These are phyloP conservation scores for Pseudogymnoascus sp. DNA, from an alignment of 2,329 filamentous ascomycete species.

Conservation along the genomic window DNA sequence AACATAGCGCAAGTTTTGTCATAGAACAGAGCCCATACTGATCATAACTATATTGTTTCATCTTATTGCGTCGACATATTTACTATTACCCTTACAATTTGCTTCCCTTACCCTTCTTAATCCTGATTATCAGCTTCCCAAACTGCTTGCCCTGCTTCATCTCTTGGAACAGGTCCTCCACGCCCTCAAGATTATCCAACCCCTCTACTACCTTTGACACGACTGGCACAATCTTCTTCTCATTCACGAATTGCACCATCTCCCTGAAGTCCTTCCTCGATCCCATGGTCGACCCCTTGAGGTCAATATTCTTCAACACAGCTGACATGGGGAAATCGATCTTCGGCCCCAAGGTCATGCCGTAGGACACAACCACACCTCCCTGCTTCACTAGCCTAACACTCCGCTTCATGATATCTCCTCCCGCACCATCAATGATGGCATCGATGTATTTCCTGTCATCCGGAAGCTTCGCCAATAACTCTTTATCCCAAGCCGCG, in stretches of 20 bases:
- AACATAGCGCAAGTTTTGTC: neutral
- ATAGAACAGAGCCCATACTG: neutral
- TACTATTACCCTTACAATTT: conserved; percentile 11
- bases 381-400: conserved; percentile 43
- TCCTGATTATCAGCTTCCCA: conserved; percentile 80
- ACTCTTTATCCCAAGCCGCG: conserved; percentile 70
- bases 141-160: conserved; percentile 84
- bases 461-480: conserved; percentile 52
- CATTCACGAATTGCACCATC: conserved; percentile 75
- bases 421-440: conserved; percentile 85
- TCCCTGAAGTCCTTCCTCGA: conserved; percentile 82
- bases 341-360: conserved; percentile 80
- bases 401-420: conserved; percentile 53
- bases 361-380: conserved; percentile 78
- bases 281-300: conserved; percentile 84
- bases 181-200: conserved; percentile 66
- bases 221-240: conserved; percentile 66
- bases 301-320: conserved; percentile 78
- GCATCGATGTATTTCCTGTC: conserved; percentile 67
- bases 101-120: conserved; percentile 32
- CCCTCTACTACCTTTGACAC: conserved; percentile 68
- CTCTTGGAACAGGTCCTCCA: conserved; percentile 76
- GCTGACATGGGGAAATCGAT: conserved; percentile 83
- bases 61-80: neutral
- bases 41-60: neutral